phyloP scores from a whole-genome alignment of 2,329 filamentous ascomycete species.

The Pseudogymnoascus sp. region DNA sequence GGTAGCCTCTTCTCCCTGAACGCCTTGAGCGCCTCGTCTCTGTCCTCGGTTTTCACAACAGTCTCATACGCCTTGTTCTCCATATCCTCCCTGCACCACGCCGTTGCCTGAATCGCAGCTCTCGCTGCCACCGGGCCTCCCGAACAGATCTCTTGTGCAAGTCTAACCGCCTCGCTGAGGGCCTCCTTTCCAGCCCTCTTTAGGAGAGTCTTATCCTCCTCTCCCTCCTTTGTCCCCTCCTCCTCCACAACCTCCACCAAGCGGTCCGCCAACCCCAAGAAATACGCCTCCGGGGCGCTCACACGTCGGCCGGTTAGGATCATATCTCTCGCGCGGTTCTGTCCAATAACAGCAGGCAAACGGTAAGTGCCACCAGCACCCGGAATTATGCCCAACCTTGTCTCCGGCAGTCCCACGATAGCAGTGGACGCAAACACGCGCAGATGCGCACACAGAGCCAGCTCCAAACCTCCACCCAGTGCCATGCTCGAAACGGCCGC shows the following conservation, averaged over 20 bases:
- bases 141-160: slow-evolving; percentile 81
- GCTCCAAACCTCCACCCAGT: slow-evolving; percentile 86
- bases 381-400: slow-evolving; percentile 84
- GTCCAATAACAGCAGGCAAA: slow-evolving; percentile 71
- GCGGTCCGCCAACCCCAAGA: slow-evolving; percentile 82
- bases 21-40: slow-evolving; percentile 77
- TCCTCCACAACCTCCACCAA: slow-evolving; percentile 68
- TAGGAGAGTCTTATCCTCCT: slow-evolving; percentile 37
- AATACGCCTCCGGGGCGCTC: slow-evolving; percentile 76
- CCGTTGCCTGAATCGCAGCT: slow-evolving; percentile 71
- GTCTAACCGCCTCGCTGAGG: slow-evolving; percentile 63
- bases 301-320: slow-evolving; percentile 87
- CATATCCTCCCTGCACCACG: slow-evolving; percentile 61
- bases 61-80: slow-evolving; percentile 82
- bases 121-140: slow-evolving; percentile 78
- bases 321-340: slow-evolving; percentile 75
- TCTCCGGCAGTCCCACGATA: slow-evolving; percentile 78
- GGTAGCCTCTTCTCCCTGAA: slow-evolving; percentile 72
- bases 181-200: slow-evolving; percentile 56
- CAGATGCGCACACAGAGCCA: slow-evolving; percentile 82
- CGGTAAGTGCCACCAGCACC: slow-evolving; percentile 90
- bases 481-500: slow-evolving; percentile 77
- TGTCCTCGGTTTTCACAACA: slow-evolving; percentile 76
- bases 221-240: slow-evolving; percentile 35
- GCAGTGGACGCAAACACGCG: slow-evolving; percentile 77